These are phyloP conservation scores for Chalaropsis ovoidea DNA, from an alignment of 2,329 filamentous ascomycete species.

Conservation along the genomic window DNA sequence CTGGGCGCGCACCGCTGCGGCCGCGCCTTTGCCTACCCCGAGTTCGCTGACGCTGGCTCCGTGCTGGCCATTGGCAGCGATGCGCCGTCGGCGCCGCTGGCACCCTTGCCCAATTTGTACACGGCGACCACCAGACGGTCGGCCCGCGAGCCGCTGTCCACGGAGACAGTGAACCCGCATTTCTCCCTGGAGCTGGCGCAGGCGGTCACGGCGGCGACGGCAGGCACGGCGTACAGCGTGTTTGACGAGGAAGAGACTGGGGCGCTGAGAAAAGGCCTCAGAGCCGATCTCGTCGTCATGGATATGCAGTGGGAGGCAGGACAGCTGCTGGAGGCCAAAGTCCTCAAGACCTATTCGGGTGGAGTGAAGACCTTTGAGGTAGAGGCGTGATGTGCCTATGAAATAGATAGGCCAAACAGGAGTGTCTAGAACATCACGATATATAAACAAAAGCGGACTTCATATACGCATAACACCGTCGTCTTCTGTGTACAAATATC, in stretches of 20 bases:
- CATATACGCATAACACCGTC: background rate
- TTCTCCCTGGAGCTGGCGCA: conserved; percentile 46
- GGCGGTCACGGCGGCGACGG: conserved; percentile 44
- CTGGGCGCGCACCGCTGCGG: conserved; percentile 45
- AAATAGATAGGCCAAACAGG: background rate
- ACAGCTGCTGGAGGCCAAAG: conserved; percentile 38
- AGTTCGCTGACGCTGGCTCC: conserved; percentile 47
- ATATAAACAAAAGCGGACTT: background rate
- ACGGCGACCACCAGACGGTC: conserved; percentile 49
- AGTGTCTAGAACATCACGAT: background rate
- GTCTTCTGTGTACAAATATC: background rate
- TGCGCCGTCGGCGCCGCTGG: conserved; percentile 48
- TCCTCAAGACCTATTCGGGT: conserved; percentile 46
- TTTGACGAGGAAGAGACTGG: conserved; percentile 48
- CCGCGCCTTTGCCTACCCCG: conserved; percentile 53
- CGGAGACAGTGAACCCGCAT: conserved; percentile 41
- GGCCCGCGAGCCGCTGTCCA: conserved; percentile 39
- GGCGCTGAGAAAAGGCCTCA: conserved; percentile 41
- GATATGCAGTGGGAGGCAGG: conserved; percentile 40
- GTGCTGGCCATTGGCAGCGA: conserved; percentile 49
- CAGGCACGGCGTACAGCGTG: conserved; percentile 48
- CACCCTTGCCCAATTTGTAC: conserved; percentile 47
- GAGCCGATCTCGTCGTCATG: conserved; percentile 47
- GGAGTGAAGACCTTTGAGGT: conserved; percentile 36
- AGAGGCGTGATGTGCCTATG: background rate